Percentiles rank a stretch among this genome's conserved stretches.
phyloP scores from a whole-genome alignment of 2,329 filamentous ascomycete species.

The Hymenoscyphus fructigenus region DNA sequence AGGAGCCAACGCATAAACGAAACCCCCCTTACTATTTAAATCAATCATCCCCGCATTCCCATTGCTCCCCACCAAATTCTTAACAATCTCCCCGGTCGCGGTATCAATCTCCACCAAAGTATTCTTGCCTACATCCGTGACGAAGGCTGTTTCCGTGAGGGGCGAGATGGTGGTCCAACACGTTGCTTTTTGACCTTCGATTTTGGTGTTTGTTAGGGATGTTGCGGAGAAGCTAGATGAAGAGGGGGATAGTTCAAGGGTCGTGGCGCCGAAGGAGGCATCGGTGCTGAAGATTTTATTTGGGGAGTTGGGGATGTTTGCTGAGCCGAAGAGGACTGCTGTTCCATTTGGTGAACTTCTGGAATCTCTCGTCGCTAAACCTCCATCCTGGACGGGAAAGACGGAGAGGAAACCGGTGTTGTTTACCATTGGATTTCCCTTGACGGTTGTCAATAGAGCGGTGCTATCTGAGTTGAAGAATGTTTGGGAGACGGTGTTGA shows the following conservation, averaged over 20 bases:
- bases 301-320: slow-evolving; percentile 43
- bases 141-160: slow-evolving; percentile 52
- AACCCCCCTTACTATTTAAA: slow-evolving; percentile 49
- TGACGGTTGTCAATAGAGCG: slow-evolving; percentile 56
- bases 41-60: slow-evolving; percentile 57
- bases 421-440: slow-evolving; percentile 55
- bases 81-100: slow-evolving; percentile 47
- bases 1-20: slow-evolving; percentile 53
- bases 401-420: slow-evolving; percentile 56
- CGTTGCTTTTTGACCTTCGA: slow-evolving; percentile 55
- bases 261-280: slow-evolving; percentile 54
- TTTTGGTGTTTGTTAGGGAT: slow-evolving; percentile 29
- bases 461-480: slow-evolving; percentile 57
- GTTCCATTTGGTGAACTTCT: slow-evolving; percentile 53
- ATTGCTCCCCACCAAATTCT: slow-evolving; percentile 42
- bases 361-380: slow-evolving; percentile 32
- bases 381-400: slow-evolving; percentile 43
- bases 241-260: slow-evolving; percentile 37
- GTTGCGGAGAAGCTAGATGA: slow-evolving; percentile 45
- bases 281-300: slow-evolving; percentile 52
- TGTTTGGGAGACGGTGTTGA: slow-evolving; percentile 58
- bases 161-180: slow-evolving; percentile 57
- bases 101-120: slow-evolving; percentile 57
- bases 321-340: slow-evolving; percentile 55
- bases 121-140: slow-evolving; percentile 55